Percentiles rank a stretch among this genome's conserved stretches.
phyloP scores from a whole-genome alignment of 495 filamentous ascomycete genomes.

The Xylaria intraflava region DNA sequence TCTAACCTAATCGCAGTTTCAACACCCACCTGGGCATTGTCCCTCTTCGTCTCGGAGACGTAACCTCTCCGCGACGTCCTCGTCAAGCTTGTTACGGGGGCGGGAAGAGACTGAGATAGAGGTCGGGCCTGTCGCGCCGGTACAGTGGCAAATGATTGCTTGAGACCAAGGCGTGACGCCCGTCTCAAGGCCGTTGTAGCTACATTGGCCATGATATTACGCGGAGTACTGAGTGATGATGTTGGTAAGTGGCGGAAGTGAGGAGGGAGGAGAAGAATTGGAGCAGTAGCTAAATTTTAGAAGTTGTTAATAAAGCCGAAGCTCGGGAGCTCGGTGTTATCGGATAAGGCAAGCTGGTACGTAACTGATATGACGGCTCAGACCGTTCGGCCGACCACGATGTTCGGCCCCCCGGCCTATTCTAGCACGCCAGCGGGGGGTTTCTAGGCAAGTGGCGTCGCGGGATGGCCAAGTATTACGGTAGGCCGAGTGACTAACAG shows the following conservation, averaged over 20 bases:
- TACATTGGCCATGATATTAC: constrained; percentile 60
- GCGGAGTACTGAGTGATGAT: constrained; percentile 19
- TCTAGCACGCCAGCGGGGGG: no score
- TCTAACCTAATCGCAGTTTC: constrained; percentile 79
- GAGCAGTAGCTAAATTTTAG: background rate
- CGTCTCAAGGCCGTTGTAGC: constrained; percentile 68
- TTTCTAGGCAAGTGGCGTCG: no score
- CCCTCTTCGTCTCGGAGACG: constrained; percentile 76
- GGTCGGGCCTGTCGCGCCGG: constrained; percentile 38
- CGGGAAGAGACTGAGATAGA: constrained; percentile 34
- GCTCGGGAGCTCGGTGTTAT: constrained; percentile 7
- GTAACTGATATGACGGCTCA: background rate
- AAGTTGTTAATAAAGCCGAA: constrained; percentile 3
- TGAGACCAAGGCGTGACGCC: constrained; percentile 63
- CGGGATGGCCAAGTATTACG: no score
- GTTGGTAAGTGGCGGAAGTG: constrained; percentile 6
- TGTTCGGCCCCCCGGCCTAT: no score
- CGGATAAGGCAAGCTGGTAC: background rate
- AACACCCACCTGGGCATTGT: constrained; percentile 72
- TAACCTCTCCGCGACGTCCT: constrained; percentile 52
- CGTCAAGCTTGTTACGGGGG: constrained; percentile 4
- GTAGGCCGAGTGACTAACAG: no score
- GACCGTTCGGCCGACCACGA: no score
- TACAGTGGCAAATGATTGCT: constrained; percentile 42
- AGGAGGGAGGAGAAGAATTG: constrained; percentile 12